Evolutionary conservation across 2,329 filamentous ascomycete genomes (phyloP).

Genomic region (Microsporum ferrugineum): DNA sequence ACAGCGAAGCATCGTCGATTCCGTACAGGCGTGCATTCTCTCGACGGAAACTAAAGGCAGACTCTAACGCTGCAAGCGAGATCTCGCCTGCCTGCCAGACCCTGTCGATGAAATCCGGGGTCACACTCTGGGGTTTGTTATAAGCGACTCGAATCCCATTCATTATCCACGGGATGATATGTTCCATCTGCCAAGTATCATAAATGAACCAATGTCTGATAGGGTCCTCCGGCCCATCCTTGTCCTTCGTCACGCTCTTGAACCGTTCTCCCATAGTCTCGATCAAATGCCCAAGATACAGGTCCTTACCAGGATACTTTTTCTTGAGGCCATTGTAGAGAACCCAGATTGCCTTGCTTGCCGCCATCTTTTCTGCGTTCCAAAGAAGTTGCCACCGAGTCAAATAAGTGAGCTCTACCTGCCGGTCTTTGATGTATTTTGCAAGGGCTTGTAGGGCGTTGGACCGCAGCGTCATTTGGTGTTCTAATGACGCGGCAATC

Average conservation of each 20-base stretch:
- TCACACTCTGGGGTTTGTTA: constrained; percentile 47
- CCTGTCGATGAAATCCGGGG: constrained; percentile 33
- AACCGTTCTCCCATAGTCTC: constrained; percentile 64
- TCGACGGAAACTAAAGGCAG: constrained; percentile 58
- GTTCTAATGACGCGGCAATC: constrained; percentile 63
- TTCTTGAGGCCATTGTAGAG: constrained; percentile 57
- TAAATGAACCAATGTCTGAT: constrained; percentile 80
- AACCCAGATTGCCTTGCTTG: constrained; percentile 68
- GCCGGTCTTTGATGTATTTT: constrained; percentile 53
- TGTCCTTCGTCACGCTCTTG: constrained; percentile 54
- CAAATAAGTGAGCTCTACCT: constrained; percentile 51
- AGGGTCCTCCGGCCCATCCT: constrained; percentile 60
- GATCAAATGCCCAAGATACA: constrained; percentile 62
- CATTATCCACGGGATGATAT: constrained; percentile 68
- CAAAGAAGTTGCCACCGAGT: constrained; percentile 74
- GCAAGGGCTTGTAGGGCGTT: constrained; percentile 66
- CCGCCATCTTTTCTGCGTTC: constrained; percentile 80
- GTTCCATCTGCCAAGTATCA: constrained; percentile 59
- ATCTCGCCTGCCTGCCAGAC: constrained; percentile 64
- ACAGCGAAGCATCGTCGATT: constrained; percentile 44
- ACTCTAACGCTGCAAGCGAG: constrained; percentile 52
- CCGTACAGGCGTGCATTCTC: constrained; percentile 62
- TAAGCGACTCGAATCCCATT: constrained; percentile 64
- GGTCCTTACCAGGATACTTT: constrained; percentile 51
- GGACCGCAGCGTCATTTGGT: constrained; percentile 63